Evolutionary conservation across 257 asterid species (phyloP), one percentile per base, ranked within the genome.

Genomic region (Asclepias syriaca): DNA sequence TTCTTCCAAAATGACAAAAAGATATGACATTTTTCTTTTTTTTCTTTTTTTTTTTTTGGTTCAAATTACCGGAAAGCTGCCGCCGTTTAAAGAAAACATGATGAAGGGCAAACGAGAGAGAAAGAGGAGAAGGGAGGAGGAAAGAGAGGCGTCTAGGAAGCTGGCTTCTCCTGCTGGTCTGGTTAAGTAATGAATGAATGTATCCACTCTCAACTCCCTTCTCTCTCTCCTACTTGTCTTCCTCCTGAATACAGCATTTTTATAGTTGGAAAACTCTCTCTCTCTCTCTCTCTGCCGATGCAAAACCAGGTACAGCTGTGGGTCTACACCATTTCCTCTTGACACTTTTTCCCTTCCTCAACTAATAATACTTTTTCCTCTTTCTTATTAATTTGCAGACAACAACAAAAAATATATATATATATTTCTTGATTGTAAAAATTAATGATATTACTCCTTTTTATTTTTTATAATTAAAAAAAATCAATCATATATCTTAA

Each of bases 21-120:
- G 39, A 34, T 3, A 34, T 4, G 39, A 34, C n/a, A n/a, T n/a
- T 34, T 34, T 34, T 34, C 2, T 29, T 29, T 29, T 29, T 39
- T 40, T 69, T 14, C 68, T 40, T 5, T 8, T 40, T 40, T 40
- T 43, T 8, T 40, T 40, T 40, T 43, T 1, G 1, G 27, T 6
- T 57, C 11, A 65, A 22, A 74, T 81, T 90, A 93, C 98, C 95
- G 88, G 73, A 53, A 87, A 85, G 77, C 34, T 78, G 87, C 77
- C 83, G 59, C 88, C 88, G 18, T 82, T 88, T 12, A 93, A 72
- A 32, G 98, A 84, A 73, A 93, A 85, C 98, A 92, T 92, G 78
- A 78, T 59, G 84, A 77, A 60, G 70, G 37, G 0, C 55, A 60
- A 59, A n/a, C 12, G 6, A 39, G n/a, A 40, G 13, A 34, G 56